phyloP scores from a whole-genome alignment of 495 filamentous ascomycete genomes.

The Bryoglossum gracile region DNA sequence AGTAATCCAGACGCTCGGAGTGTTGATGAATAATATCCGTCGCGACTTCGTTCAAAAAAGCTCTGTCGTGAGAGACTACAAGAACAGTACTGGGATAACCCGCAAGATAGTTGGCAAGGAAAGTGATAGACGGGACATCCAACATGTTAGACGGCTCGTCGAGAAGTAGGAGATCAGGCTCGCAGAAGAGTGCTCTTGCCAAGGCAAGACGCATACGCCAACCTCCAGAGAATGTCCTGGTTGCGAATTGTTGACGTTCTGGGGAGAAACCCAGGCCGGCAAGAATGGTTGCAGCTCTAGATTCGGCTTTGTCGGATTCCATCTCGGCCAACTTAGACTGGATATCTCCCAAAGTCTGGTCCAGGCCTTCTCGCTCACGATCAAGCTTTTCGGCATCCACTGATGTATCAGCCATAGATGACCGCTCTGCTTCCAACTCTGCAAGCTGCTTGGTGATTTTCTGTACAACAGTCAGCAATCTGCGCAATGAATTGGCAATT shows the following conservation, averaged over 20 bases:
- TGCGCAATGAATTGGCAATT: background rate
- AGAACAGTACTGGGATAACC: slow-evolving; percentile 89
- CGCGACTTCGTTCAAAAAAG: slow-evolving; percentile 98
- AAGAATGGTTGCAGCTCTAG: slow-evolving; percentile 88
- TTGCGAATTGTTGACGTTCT: slow-evolving; percentile 87
- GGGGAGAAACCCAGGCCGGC: slow-evolving; percentile 95
- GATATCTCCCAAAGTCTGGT: slow-evolving; percentile 82
- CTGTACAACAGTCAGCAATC: slow-evolving; percentile 33
- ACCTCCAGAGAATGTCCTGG: slow-evolving; percentile 98
- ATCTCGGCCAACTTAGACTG: slow-evolving; percentile 92
- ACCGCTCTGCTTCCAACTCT: slow-evolving; percentile 71
- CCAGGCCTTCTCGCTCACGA: slow-evolving; percentile 79
- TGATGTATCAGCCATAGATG: slow-evolving; percentile 77
- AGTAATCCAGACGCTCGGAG: slow-evolving; percentile 95
- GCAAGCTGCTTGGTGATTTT: slow-evolving; percentile 77
- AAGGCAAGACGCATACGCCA: slow-evolving; percentile 98
- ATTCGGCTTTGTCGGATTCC: slow-evolving; percentile 98
- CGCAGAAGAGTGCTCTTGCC: slow-evolving; percentile 94
- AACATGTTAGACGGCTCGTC: slow-evolving; percentile 99
- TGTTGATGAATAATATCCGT: slow-evolving; percentile 99
- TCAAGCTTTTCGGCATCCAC: slow-evolving; percentile 78
- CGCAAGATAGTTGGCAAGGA: slow-evolving; percentile 94
- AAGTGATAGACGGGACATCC: slow-evolving; percentile 99
- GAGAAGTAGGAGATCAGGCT: slow-evolving; percentile 91
- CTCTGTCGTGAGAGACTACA: slow-evolving; percentile 97